Evolutionary conservation across 139 green algal genomes (phyloP).

Genomic region (Coccomyxa sp.): DNA sequence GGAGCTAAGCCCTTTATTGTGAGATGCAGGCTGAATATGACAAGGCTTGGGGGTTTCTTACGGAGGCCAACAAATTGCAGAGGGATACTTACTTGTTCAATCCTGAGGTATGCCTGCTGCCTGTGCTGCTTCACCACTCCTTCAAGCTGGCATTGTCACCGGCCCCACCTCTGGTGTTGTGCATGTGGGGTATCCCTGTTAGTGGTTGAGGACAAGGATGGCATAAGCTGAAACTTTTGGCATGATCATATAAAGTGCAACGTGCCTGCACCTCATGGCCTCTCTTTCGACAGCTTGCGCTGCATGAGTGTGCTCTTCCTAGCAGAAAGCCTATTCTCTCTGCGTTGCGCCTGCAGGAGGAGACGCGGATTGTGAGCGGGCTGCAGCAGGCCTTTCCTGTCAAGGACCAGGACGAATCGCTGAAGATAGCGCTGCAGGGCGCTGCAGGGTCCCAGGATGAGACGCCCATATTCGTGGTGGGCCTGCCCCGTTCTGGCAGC

Average conservation of each 20-base stretch:
- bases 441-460: neutral
- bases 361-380: neutral
- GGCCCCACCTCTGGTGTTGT: too few species aligned
- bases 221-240: too few species aligned
- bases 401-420: too few species aligned
- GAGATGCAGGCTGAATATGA: constrained; percentile 16
- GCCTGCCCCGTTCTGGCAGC: constrained; percentile 65
- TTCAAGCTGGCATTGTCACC: constrained; percentile 7
- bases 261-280: too few species aligned
- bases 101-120: neutral
- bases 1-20: neutral
- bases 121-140: neutral
- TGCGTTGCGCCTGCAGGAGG: neutral
- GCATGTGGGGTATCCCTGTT: too few species aligned
- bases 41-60: constrained; percentile 29
- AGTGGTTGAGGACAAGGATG: too few species aligned
- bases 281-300: too few species aligned
- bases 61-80: constrained; percentile 27
- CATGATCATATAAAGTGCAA: too few species aligned
- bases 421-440: neutral
- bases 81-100: constrained; percentile 6
- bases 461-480: constrained; percentile 65
- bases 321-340: neutral
- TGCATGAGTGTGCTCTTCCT: neutral
- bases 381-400: constrained; percentile 3